Evolutionary conservation across 805 yeast species (phyloP), one percentile per base, ranked within the genome.

Genomic region (Metschnikowia amazonensis): DNA sequence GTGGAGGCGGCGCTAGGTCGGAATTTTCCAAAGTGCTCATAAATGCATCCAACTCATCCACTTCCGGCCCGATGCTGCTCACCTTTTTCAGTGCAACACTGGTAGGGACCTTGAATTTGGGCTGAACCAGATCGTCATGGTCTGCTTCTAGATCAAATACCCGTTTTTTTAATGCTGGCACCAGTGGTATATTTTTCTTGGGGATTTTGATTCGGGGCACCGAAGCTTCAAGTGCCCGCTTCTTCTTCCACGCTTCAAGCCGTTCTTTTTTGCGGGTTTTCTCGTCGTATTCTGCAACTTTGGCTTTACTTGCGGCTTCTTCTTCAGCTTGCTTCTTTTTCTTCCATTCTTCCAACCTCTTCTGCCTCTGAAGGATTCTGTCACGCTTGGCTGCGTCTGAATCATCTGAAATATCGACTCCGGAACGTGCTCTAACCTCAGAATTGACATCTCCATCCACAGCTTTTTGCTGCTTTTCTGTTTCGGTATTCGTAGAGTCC

Each of bases 161-260:
- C 6, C 31, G 43, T 25, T 25, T 24, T 9, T 34, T 41, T 2
- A 11, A 9, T 5, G 24, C 30, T 6, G 43, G 23, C 7, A 9
- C 24, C 21, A 13, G 17, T 5, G 35, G 11, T 23, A 14, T 16
- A 5, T 40, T 32, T 17, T 34, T 42, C 9, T 32, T 23, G 8
- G 45, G 28, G n/a, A 40, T 18, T 23, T 16, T 30, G 32, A 18
- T 42, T 16, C 38, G 8, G 8, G 46, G 29, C 23, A 52, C 43
- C 50, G 57, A 30, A 48, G 50, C 17, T 25, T 20, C 27, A 46
- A 57, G 42, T 33, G 58, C 59, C 53, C 63, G 42, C 50, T 67
- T 71, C 63, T 60, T 66, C 59, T 76, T 78, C 83, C 84, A 80
- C 21, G 76, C 79, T 45, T 74, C 77, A 0, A 78, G 57, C 46